Evolutionary conservation across 768 basidiomycete species (phyloP), one percentile per base, ranked within the genome.

Genomic region (Suillus brevipes): DNA sequence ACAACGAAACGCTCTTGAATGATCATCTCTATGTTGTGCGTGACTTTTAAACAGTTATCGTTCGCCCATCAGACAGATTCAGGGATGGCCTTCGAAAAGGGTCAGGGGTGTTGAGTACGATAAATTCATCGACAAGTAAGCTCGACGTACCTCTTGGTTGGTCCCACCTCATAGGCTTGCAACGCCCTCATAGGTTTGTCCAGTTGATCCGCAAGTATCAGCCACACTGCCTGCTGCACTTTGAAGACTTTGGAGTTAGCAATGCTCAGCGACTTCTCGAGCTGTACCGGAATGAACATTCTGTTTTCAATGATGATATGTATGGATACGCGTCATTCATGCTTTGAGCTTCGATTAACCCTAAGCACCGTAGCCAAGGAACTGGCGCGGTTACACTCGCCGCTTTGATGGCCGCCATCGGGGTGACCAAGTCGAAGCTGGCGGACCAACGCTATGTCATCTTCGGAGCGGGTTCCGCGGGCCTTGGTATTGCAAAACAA

Each of bases 301-400:
- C 88, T 1, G 84, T 87, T 6, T 90, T 95, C 81, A 95, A 95
- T 72, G 94, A 95, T 67, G 93, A 95, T 73, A 90, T 94, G 89
- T 89, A 74, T 1, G 77, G 69, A n/a, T 45, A 28, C 2, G 1
- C 25, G 2, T 60, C 74, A 71, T 55, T 6, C 38, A 23, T 58
- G 6, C 6, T 59, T 28, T 14, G 18, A 34, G 10, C 6, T 59
- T 28, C n/a, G 18, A 23, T 60, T 20, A 9, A 10, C 20, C 13
- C 25, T 63, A 18, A 28, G 23, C 37, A 59, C n/a, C 13, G 18
- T 64, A 90, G 88, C 34, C 89, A 91, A 81, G 89, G 89, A 42
- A 89, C 92, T 10, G 88, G 91, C 34, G 88, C 90, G 0, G 90
- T 93, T 38, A 88, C 89, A 0, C 82, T 92, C 25, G 83, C 91